Evolutionary conservation across 176 grass and related monocot genomes (phyloP).

Genomic region (Oryza longistaminata): DNA sequence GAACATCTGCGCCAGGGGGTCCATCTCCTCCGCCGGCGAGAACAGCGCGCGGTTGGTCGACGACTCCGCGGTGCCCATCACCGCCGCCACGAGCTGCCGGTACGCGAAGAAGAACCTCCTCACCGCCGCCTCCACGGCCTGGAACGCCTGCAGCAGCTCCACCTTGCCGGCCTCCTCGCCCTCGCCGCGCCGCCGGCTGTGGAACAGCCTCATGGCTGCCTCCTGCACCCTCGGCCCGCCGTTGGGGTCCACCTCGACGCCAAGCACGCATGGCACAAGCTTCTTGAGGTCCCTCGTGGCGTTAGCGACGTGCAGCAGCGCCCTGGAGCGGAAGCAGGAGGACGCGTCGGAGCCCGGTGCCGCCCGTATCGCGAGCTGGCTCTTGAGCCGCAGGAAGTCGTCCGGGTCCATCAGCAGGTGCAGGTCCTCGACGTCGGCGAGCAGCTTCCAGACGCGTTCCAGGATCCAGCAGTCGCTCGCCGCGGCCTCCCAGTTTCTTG

Average conservation of each 20-base stretch:
- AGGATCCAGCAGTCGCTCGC: slow-evolving; percentile 80
- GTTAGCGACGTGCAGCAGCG: slow-evolving; percentile 56
- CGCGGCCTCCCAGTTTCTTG: slow-evolving; percentile 62
- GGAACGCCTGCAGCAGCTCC: slow-evolving; percentile 77
- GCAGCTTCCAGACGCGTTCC: slow-evolving; percentile 86
- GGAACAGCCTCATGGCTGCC: slow-evolving; percentile 82
- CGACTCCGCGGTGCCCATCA: slow-evolving; percentile 74
- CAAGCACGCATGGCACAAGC: slow-evolving; percentile 71
- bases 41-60: slow-evolving; percentile 61
- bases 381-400: slow-evolving; percentile 91
- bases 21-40: slow-evolving; percentile 62
- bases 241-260: slow-evolving; percentile 80
- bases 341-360: slow-evolving; percentile 54
- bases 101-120: slow-evolving; percentile 89
- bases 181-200: slow-evolving; percentile 64
- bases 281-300: slow-evolving; percentile 65
- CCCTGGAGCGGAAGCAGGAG: slow-evolving; percentile 74
- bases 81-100: slow-evolving; percentile 61
- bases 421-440: slow-evolving; percentile 82
- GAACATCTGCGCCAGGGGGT: slow-evolving; percentile 76
- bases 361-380: slow-evolving; percentile 67
- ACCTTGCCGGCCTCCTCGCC: slow-evolving; percentile 62
- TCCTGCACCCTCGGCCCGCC: slow-evolving; percentile 91
- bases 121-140: slow-evolving; percentile 69
- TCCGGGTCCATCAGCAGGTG: slow-evolving; percentile 91